Evolutionary conservation across 1,284 basidiomycete species (phyloP).

Genomic region (Cystobasidium slooffiae): DNA sequence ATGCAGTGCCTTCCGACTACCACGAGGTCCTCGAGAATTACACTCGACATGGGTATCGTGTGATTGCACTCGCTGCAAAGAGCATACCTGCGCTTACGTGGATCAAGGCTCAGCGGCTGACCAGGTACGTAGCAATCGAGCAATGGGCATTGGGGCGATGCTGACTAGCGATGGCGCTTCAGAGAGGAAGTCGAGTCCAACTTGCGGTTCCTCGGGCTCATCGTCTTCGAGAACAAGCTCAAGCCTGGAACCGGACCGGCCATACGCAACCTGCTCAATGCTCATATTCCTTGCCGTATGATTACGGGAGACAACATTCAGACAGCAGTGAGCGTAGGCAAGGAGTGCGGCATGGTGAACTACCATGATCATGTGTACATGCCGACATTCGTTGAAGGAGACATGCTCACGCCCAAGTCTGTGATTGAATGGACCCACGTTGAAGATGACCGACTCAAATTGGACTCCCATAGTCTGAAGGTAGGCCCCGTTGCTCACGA

Average conservation of each 20-base stretch:
- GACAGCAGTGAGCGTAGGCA: slow-evolving; percentile 94
- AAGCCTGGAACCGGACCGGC: slow-evolving; percentile 91
- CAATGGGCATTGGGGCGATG: not conserved
- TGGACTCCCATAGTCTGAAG: slow-evolving; percentile 86
- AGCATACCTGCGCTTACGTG: slow-evolving; percentile 90
- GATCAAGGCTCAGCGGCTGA: slow-evolving; percentile 97
- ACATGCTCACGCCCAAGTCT: slow-evolving; percentile 58
- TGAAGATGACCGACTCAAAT: slow-evolving; percentile 82
- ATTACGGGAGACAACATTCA: slow-evolving; percentile 97
- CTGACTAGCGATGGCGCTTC: not conserved
- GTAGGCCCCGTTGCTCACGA: slow-evolving; percentile 19
- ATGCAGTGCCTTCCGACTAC: slow-evolving; percentile 88
- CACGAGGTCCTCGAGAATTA: slow-evolving; percentile 97
- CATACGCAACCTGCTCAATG: slow-evolving; percentile 83
- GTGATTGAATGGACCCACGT: slow-evolving; percentile 88
- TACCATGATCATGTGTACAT: slow-evolving; percentile 90
- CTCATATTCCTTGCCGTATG: slow-evolving; percentile 94
- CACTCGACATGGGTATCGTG: slow-evolving; percentile 94
- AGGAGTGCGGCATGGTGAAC: slow-evolving; percentile 89
- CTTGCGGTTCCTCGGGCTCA: slow-evolving; percentile 88
- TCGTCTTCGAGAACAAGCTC: slow-evolving; percentile 98
- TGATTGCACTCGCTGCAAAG: slow-evolving; percentile 98
- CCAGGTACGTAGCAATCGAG: slow-evolving; percentile 65
- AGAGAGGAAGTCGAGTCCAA: slow-evolving; percentile 93
- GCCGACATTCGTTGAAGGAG: slow-evolving; percentile 78